A percentile compares a stretch with the other conserved stretches of the same genome.
phyloP scores from a whole-genome alignment of 2,329 filamentous ascomycete genomes.

The Penicillium verrucosum region DNA sequence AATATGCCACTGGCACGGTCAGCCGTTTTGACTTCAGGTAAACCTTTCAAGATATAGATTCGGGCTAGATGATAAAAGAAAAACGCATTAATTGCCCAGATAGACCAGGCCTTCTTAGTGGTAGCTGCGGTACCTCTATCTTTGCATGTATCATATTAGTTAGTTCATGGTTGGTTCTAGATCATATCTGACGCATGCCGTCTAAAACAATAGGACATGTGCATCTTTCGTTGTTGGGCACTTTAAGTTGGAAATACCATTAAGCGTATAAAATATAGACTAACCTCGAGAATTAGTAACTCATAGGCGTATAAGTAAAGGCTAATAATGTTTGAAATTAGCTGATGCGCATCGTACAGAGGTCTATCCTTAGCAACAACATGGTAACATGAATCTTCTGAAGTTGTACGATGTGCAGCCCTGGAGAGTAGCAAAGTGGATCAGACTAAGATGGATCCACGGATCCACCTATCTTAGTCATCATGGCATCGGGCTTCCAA shows the following conservation, averaged over 20 bases:
- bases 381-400: background rate
- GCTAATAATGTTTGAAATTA: background rate
- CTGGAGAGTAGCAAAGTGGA: background rate
- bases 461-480: background rate
- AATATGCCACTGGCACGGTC: no score
- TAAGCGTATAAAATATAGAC: no score
- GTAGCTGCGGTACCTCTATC: background rate
- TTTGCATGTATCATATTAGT: background rate
- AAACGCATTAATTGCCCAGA: background rate
- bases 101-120: background rate
- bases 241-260: background rate
- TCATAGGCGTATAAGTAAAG: background rate
- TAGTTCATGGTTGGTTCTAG: background rate
- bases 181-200: background rate
- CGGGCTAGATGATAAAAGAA: background rate
- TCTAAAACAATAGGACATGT: no score
- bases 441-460: background rate
- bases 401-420: background rate
- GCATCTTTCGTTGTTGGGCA: background rate
- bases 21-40: background rate
- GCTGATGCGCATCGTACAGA: background rate
- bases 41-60: background rate
- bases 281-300: background rate
- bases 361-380: background rate
- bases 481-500: no score